phyloP scores from a whole-genome alignment of 192 early-diverging fungal genomes.

The Coemansia sp. region DNA sequence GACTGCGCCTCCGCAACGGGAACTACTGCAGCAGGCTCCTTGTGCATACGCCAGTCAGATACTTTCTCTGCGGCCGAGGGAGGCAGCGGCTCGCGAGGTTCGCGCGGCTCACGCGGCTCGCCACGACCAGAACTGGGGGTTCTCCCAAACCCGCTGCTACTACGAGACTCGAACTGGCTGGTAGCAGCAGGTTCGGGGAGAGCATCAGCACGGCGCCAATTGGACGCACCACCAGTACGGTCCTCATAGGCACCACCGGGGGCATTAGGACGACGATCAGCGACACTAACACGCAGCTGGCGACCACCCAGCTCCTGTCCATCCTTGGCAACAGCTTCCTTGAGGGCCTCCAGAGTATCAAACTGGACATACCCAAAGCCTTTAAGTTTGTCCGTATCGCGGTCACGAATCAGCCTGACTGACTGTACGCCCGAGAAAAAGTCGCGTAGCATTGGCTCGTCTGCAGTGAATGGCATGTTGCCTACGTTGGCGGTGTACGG shows the following conservation, averaged over 20 bases:
- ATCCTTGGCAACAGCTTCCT: constrained; percentile 68
- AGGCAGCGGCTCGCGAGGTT: constrained; percentile 22
- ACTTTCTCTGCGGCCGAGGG: constrained; percentile 29
- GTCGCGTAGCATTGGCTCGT: constrained; percentile 72
- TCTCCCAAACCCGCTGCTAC: constrained; percentile 19
- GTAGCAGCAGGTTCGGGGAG: not conserved
- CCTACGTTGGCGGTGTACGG: constrained; percentile 92
- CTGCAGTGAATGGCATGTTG: constrained; percentile 86
- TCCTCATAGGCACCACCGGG: not conserved
- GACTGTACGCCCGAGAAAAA: constrained; percentile 79
- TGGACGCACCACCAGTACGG: constrained; percentile 13
- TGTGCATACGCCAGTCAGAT: constrained; percentile 39
- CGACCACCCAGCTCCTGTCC: constrained; percentile 65
- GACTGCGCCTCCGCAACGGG: not conserved
- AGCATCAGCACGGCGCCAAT: constrained; percentile 38
- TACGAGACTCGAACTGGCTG: constrained; percentile 34
- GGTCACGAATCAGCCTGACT: constrained; percentile 84
- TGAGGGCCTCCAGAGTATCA: constrained; percentile 79
- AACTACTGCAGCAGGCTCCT: constrained; percentile 28
- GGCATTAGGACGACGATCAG: constrained; percentile 69
- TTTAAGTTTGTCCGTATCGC: constrained; percentile 76
- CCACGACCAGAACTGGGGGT: constrained; percentile 4
- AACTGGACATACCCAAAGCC: constrained; percentile 99
- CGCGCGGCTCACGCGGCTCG: constrained; percentile 8
- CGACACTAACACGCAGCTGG: constrained; percentile 81